Conservation (phyloP, 2,329 filamentous ascomycete species). For the Apiospora aurea region DNA sequence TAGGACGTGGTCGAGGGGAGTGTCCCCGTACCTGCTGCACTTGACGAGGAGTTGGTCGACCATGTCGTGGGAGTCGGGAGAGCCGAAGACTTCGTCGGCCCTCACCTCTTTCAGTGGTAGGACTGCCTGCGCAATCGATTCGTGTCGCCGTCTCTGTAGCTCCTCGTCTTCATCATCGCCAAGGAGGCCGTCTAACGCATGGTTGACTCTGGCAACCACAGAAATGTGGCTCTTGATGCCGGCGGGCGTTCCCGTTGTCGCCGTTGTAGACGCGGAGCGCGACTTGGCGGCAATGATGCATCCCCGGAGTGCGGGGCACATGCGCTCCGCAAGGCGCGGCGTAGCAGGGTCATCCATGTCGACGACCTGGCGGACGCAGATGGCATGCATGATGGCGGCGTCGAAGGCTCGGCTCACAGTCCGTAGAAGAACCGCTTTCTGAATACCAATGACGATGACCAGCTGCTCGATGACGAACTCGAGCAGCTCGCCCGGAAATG, state of each 20-base stretch:
- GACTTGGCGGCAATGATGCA: not conserved
- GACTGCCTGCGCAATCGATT: not conserved
- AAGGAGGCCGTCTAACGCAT: not conserved
- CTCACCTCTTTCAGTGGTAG: too few species aligned
- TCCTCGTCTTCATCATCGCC: not conserved
- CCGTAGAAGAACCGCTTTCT: not conserved
- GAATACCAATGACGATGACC: not conserved
- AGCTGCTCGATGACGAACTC: not conserved
- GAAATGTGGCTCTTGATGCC: not conserved
- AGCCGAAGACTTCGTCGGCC: too few species aligned
- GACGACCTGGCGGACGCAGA: not conserved
- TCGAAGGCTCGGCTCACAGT: not conserved
- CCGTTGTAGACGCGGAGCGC: not conserved
- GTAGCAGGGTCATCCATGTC: not conserved
- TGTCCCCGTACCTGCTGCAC: not conserved
- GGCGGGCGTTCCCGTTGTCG: not conserved
- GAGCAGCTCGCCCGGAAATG: not conserved
- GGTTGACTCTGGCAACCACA: conserved; percentile 4
- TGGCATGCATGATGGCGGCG: not conserved
- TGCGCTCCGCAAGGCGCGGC: not conserved
- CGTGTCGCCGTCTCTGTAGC: not conserved
- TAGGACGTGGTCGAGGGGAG: not conserved
- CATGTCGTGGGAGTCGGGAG: too few species aligned
- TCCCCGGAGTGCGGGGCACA: not conserved
- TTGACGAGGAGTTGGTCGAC: too few species aligned